Base-by-base conservation (phyloP, 1,284 basidiomycete species). In the Kwoniella shivajii region DNA sequence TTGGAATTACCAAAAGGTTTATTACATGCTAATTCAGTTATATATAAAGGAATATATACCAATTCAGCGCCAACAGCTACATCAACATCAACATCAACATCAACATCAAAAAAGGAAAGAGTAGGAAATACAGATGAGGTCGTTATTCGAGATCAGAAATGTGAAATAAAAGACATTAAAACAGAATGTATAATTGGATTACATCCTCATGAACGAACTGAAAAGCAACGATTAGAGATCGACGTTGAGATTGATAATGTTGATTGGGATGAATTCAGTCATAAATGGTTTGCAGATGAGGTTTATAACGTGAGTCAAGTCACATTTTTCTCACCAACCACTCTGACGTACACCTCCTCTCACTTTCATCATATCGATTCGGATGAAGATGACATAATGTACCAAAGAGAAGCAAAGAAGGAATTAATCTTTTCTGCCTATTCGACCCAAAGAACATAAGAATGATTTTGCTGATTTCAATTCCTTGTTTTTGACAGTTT, bases 131-230 rank as follows among this genome's bases (percentile, higher is more conserved):
- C n/a, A n/a, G n/a, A 18, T 16, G 37, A 39, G 18, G 37, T 18
- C 16, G 18, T 41, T 13, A 47, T 39, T 38, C 52, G 54, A 16
- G 37, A 27, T 14, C 50, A 61, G 38, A 54, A 38, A 34, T 61
- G 60, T 38, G 51, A 37, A 11, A 60, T 89, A 6, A 77, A 80
- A 18, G 81, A 83, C 58, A 73, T 91, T 6, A 76, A 80, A 27
- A 82, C 85, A 44, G 80, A 82, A 20, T 81, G 84, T 27, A 82
- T 92, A 53, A 80, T 92, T 45, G 90, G 90, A 0, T 80, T 92
- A 45, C 86, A 90, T 66, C 79, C 83, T 2, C 85, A 85, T 71
- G 90, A 92, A 74, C 79, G 89, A 16, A 71, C 82, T 46, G 84
- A 87, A 68, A 82, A 82, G 66, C 90, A 93, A 70, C 72, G 83